A percentile compares a stretch with the other conserved stretches of the same genome.
Evolutionary conservation across 225 moss, liverwort and hornwort species (phyloP).

Genomic region (Pseudisothecium myosuroides): DNA sequence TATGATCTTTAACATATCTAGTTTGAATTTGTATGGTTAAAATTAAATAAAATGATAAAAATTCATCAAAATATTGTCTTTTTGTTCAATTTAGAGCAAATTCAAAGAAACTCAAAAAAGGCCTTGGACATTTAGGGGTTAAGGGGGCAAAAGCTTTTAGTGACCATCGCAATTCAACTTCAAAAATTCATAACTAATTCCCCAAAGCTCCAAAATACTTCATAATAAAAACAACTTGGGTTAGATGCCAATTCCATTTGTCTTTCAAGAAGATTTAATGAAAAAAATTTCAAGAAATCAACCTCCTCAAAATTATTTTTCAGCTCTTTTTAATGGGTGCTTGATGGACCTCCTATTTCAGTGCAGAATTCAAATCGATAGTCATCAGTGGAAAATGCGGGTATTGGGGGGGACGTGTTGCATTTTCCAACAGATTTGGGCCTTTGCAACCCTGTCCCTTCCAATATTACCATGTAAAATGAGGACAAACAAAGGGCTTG

Average conservation of each 20-base stretch:
- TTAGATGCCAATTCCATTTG: neutral
- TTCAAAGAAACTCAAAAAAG: too few relatives aligned
- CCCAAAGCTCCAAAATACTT: too few relatives aligned
- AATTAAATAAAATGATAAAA: too few relatives aligned
- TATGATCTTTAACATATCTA: too few relatives aligned
- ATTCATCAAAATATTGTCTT: too few relatives aligned
- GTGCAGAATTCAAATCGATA: too few relatives aligned
- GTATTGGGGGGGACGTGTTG: too few relatives aligned
- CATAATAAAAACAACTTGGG: accelerated
- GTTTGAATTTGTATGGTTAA: too few relatives aligned
- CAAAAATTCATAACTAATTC: neutral
- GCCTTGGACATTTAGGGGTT: too few relatives aligned
- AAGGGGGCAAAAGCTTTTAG: too few relatives aligned
- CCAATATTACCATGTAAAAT: neutral
- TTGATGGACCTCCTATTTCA: neutral
- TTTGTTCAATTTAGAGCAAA: too few relatives aligned
- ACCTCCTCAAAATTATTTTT: neutral
- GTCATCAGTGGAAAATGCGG: too few relatives aligned
- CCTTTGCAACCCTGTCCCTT: neutral
- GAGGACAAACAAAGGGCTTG: neutral
- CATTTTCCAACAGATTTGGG: neutral
- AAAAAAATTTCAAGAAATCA: neutral
- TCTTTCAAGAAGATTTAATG: neutral
- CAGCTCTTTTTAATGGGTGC: accelerated
- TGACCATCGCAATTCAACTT: neutral